These are phyloP conservation scores for Penicillium crustosum DNA, from an alignment of 2,329 filamentous ascomycete species.

Conservation along the genomic window DNA sequence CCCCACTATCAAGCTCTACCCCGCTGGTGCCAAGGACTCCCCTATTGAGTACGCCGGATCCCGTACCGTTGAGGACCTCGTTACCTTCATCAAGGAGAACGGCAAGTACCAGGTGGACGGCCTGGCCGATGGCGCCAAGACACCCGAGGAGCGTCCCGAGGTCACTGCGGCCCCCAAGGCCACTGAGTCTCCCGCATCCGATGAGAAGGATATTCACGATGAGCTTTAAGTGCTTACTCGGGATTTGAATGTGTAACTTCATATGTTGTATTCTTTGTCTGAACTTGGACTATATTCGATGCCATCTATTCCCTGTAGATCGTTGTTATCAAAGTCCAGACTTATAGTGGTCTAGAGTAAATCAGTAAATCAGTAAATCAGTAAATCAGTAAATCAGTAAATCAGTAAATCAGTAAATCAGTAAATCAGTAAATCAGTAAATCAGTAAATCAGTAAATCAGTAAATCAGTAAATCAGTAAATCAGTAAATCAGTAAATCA, in stretches of 20 bases:
- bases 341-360: background rate
- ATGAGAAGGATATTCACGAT: slow-evolving; percentile 36
- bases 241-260: slow-evolving; percentile 8
- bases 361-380: no score
- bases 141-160: slow-evolving; percentile 51
- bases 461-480: no score
- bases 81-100: slow-evolving; percentile 90
- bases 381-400: background rate
- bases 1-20: slow-evolving; percentile 98
- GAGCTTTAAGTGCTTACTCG: slow-evolving; percentile 36
- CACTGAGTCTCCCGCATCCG: slow-evolving; percentile 25
- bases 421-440: background rate
- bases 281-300: slow-evolving; percentile 12
- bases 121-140: slow-evolving; percentile 54
- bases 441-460: background rate
- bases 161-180: slow-evolving; percentile 22
- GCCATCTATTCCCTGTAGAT: background rate
- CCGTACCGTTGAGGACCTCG: slow-evolving; percentile 87
- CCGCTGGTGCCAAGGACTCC: slow-evolving; percentile 80
- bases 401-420: no score
- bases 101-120: slow-evolving; percentile 82
- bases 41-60: slow-evolving; percentile 85
- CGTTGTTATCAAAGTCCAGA: background rate
- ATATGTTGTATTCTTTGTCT: slow-evolving; percentile 21
- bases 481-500: background rate